A percentile compares a stretch with the other conserved stretches of the same genome.
Conservation (phyloP, 208 protist species). For the Novymonas esmeraldas region DNA sequence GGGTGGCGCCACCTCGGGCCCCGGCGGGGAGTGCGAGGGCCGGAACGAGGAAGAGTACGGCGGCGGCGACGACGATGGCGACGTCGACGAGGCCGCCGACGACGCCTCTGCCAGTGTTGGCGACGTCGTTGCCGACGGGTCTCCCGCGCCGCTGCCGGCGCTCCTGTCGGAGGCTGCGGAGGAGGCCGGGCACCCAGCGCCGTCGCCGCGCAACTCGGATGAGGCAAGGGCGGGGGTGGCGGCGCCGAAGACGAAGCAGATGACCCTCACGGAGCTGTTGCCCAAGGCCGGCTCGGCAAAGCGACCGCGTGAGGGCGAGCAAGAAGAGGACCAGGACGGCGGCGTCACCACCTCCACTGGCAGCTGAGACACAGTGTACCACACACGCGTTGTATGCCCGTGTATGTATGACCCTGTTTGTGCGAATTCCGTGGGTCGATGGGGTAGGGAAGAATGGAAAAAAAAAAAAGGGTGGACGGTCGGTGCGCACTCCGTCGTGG, state of each 20-base stretch:
- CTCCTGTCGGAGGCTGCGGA: not conserved
- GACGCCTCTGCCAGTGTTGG: not conserved
- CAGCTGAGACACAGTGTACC: conserved; percentile 2
- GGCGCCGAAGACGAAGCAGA: conserved; percentile 14
- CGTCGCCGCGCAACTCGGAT: not conserved
- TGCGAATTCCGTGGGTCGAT: too few species aligned
- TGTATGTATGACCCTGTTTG: too few species aligned
- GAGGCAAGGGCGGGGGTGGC: conserved; percentile 26
- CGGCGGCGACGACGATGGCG: not conserved
- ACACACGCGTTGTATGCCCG: not conserved
- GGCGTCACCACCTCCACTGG: conserved; percentile 15
- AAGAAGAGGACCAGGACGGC: conserved; percentile 19
- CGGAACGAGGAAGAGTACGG: conserved; percentile 16
- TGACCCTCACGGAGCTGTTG: conserved; percentile 24
- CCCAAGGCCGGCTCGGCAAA: conserved; percentile 13
- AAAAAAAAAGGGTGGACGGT: too few species aligned
- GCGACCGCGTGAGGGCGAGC: conserved; percentile 21
- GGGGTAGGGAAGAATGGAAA: too few species aligned
- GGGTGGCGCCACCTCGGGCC: not conserved
- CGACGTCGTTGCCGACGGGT: not conserved
- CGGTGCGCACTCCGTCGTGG: too few species aligned
- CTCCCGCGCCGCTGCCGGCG: not conserved
- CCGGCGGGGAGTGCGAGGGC: conserved; percentile 7
- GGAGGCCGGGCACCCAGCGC: not conserved
- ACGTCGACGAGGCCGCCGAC: not conserved